phyloP scores from a whole-genome alignment of 805 yeast species.

The Lachancea kluyveri region DNA sequence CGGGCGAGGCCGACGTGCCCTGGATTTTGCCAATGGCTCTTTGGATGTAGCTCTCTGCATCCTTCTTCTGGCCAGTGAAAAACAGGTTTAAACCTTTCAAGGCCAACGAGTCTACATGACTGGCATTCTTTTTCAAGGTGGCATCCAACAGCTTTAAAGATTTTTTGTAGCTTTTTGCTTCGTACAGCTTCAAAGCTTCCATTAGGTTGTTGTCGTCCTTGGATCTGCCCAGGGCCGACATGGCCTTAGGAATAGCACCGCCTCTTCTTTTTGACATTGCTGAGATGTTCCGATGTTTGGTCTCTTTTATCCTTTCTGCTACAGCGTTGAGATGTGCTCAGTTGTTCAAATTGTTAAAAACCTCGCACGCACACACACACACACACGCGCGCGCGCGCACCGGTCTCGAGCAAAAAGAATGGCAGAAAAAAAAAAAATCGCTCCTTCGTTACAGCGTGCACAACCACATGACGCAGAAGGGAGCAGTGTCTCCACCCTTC shows the following conservation, averaged over 20 bases:
- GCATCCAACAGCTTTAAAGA: constrained; percentile 71
- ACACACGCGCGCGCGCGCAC: too few relatives aligned
- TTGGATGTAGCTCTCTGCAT: constrained; percentile 54
- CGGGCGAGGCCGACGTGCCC: constrained; percentile 43
- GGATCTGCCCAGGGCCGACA: constrained; percentile 20
- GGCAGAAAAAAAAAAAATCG: too few relatives aligned
- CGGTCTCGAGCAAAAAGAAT: too few relatives aligned
- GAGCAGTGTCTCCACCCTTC: too few relatives aligned
- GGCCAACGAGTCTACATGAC: constrained; percentile 75
- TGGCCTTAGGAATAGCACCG: constrained; percentile 11
- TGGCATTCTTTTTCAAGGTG: constrained; percentile 66
- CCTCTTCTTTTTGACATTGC: constrained; percentile 24
- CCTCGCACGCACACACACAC: too few relatives aligned
- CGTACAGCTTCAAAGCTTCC: constrained; percentile 79
- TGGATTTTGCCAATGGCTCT: constrained; percentile 57
- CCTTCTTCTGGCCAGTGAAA: constrained; percentile 51
- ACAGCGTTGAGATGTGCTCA: too few relatives aligned
- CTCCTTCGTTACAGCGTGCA: too few relatives aligned
- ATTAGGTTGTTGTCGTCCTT: constrained; percentile 75
- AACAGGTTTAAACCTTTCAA: constrained; percentile 71
- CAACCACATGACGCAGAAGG: too few relatives aligned
- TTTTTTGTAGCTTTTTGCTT: constrained; percentile 80
- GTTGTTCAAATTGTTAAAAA: too few relatives aligned
- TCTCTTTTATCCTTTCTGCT: too few relatives aligned
- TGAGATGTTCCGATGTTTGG: too few relatives aligned